Evolutionary conservation across 75 land plant species (phyloP).

Genomic region (Isoetes taiwanensis): DNA sequence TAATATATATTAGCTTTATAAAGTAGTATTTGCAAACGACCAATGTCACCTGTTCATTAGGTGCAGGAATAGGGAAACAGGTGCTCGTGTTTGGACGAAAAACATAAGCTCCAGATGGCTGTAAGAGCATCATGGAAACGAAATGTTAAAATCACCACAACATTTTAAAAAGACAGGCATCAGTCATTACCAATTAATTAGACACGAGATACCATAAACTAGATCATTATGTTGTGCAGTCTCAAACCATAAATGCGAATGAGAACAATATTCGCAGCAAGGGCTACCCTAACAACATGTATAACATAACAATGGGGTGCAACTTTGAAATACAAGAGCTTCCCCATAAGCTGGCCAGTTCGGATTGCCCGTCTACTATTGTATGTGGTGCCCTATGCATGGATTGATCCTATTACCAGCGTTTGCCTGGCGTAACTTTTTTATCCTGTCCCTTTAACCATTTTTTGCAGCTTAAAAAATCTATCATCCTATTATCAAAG

Average conservation of each 20-base stretch:
- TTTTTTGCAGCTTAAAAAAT: too few species aligned
- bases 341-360: too few species aligned
- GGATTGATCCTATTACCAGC: too few species aligned
- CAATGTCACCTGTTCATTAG: neutral
- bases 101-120: conserved; percentile 84
- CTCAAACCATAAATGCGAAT: neutral
- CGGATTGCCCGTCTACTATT: too few species aligned
- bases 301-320: too few species aligned
- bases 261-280: too few species aligned
- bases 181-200: neutral
- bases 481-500: too few species aligned
- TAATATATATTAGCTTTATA: neutral
- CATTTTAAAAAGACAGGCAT: neutral
- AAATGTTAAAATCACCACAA: neutral
- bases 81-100: conserved; percentile 56
- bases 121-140: neutral
- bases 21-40: neutral
- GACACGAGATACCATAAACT: neutral
- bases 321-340: too few species aligned
- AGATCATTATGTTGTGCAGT: neutral
- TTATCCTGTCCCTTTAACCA: too few species aligned
- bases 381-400: too few species aligned
- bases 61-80: conserved; percentile 26
- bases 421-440: too few species aligned
- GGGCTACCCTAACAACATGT: too few species aligned